phyloP scores from a whole-genome alignment of 805 yeast genomes.

The Nakazawaea anatomiae region DNA sequence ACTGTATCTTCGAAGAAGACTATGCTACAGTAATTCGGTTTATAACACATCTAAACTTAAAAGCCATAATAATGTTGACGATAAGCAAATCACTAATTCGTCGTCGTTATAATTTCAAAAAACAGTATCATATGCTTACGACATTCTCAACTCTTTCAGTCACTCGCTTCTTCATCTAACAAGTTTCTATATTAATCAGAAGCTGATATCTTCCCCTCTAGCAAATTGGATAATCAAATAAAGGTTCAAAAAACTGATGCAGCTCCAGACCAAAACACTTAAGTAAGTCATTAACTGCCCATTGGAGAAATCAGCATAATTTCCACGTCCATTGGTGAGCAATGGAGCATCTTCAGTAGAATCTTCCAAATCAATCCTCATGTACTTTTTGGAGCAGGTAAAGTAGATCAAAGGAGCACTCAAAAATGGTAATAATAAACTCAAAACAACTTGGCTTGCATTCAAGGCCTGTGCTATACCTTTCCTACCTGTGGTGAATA shows the following conservation, averaged over 20 bases:
- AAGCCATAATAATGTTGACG: no score
- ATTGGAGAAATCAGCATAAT: slow-evolving; percentile 64
- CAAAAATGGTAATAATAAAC: slow-evolving; percentile 71
- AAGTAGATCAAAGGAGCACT: slow-evolving; percentile 78
- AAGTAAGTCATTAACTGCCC: slow-evolving; percentile 44
- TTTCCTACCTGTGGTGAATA: slow-evolving; percentile 56
- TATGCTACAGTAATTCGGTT: no score
- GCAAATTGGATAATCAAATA: slow-evolving; percentile 47
- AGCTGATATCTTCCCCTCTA: slow-evolving; percentile 29
- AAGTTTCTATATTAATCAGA: slow-evolving; percentile 12
- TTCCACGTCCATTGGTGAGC: slow-evolving; percentile 18
- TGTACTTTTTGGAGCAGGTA: slow-evolving; percentile 52
- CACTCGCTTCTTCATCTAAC: no score
- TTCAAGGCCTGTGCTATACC: slow-evolving; percentile 68
- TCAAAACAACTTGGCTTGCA: slow-evolving; percentile 73
- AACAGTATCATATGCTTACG: no score
- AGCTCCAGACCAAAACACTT: slow-evolving; percentile 62
- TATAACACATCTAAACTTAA: no score
- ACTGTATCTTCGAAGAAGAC: no score
- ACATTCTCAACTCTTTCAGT: no score
- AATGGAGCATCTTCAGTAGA: slow-evolving; percentile 11
- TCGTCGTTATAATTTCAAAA: no score
- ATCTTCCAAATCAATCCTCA: slow-evolving; percentile 22
- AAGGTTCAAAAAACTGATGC: slow-evolving; percentile 64
- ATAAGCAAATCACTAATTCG: no score